Conservation (phyloP, 139 green algal species). For the Edaphochlamys debaryana region DNA sequence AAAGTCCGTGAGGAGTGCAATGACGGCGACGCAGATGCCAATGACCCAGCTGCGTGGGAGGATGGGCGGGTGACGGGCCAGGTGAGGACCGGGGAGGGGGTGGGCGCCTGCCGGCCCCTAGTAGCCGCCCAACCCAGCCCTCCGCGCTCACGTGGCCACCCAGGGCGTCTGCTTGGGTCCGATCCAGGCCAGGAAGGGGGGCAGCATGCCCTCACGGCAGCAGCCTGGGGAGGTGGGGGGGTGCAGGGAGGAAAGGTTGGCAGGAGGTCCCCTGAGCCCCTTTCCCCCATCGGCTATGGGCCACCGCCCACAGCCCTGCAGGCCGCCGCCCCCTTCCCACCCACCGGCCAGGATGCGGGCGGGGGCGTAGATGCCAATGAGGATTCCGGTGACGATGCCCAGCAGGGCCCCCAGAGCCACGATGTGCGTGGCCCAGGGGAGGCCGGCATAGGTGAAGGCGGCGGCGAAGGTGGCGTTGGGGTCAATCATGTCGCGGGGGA, state of each 20-base stretch:
- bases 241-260: no score
- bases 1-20: conserved; percentile 56
- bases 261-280: no score
- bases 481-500: conserved; percentile 55
- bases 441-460: conserved; percentile 56
- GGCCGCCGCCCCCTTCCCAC: no score
- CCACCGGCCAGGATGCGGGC: conserved; percentile 45
- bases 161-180: conserved; percentile 41
- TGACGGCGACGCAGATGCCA: conserved; percentile 47
- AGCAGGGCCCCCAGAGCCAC: conserved; percentile 53
- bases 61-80: no score
- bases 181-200: conserved; percentile 45
- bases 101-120: no score
- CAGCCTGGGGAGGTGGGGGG: not conserved
- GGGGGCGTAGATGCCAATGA: conserved; percentile 51
- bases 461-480: conserved; percentile 52
- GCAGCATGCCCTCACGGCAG: conserved; percentile 54
- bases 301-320: no score
- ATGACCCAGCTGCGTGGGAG: conserved; percentile 31
- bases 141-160: conserved; percentile 35
- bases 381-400: conserved; percentile 44
- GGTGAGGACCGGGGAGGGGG: no score
- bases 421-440: conserved; percentile 53
- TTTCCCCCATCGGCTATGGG: no score
- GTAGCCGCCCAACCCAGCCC: no score